Conservation (phyloP, 192 early-diverging fungal species). For the Rhizophagus sp. region DNA sequence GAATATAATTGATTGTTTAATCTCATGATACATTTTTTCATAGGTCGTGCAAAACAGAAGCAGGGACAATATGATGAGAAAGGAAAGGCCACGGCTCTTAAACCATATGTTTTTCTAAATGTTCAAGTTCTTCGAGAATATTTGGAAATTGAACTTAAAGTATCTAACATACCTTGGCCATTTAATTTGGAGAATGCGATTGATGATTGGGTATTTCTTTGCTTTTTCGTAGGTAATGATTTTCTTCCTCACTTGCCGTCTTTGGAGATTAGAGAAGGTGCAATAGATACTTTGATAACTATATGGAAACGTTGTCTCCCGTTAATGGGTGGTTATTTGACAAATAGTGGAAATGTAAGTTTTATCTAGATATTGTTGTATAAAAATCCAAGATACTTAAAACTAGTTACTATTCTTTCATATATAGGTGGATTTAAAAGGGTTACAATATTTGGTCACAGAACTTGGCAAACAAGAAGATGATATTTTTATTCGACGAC, state of each 20-base stretch:
- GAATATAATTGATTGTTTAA: background rate
- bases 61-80: conserved; percentile 52
- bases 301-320: conserved; percentile 89
- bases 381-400: background rate
- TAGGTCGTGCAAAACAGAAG: conserved; percentile 50
- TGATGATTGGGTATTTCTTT: conserved; percentile 97
- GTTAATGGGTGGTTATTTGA: conserved; percentile 79
- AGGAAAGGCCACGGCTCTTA: conserved; percentile 39
- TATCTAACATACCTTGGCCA: conserved; percentile 65
- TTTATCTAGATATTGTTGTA: background rate
- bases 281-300: conserved; percentile 83
- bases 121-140: conserved; percentile 89
- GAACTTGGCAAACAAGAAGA: conserved; percentile 85
- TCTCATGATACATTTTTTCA: background rate
- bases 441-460: conserved; percentile 77
- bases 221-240: conserved; percentile 99
- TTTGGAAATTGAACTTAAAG: conserved; percentile 78
- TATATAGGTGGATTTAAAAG: conserved; percentile 63
- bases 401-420: background rate
- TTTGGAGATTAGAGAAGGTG: conserved; percentile 93
- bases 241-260: conserved; percentile 94
- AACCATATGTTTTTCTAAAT: conserved; percentile 83
- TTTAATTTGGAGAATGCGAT: conserved; percentile 91
- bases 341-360: conserved; percentile 71
- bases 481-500: conserved; percentile 70